Evolutionary conservation across 768 basidiomycete species (phyloP), one percentile per base, ranked within the genome.

Genomic region (Postia placenta): DNA sequence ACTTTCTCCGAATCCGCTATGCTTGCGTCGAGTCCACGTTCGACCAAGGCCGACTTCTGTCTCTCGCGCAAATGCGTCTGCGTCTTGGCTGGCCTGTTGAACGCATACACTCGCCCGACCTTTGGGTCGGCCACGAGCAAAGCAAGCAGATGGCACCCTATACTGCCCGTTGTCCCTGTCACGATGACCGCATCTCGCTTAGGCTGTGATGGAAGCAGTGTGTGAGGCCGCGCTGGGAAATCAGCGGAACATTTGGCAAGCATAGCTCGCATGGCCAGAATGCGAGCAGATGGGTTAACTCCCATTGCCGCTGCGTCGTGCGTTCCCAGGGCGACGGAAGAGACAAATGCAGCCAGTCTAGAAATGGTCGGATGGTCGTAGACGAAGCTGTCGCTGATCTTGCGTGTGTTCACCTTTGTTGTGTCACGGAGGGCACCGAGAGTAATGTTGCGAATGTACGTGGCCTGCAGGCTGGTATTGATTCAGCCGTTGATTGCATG

Each of bases 221-320:
- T 25, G 11, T 22, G 39, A 36, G 26, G 11, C 17, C 51, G 40
- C 41, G 17, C 42, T 2, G 40, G 52, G 37, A 45, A 66, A 39
- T 48, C 55, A 45, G 2, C 37, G 54, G 33, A 63, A 52, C 76
- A 72, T 55, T 71, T 74, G 11, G 62, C 65, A 28, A 76, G 68
- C 63, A 76, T 67, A 0, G 53, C 62, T 23, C 66, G 61, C 53
- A 74, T 73, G 5, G 48, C 55, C 20, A 35, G 38, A 24, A 56
- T 49, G 42, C 20, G 46, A 30, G 53, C 36, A 4, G 57, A 47
- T 19, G 63, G 42, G 14, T 49, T 36, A 49, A 30, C 22, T 2
- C 14, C 33, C n/a, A 26, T 35, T 51, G 55, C 50, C n/a, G 26
- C 60, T 56, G 40, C 62, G 60, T 12, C 48, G 17, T 14, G 17